Percentiles rank a stretch among this genome's conserved stretches.
phyloP scores from a whole-genome alignment of 2,329 filamentous ascomycete species.

The Aphanoascus verrucosus region DNA sequence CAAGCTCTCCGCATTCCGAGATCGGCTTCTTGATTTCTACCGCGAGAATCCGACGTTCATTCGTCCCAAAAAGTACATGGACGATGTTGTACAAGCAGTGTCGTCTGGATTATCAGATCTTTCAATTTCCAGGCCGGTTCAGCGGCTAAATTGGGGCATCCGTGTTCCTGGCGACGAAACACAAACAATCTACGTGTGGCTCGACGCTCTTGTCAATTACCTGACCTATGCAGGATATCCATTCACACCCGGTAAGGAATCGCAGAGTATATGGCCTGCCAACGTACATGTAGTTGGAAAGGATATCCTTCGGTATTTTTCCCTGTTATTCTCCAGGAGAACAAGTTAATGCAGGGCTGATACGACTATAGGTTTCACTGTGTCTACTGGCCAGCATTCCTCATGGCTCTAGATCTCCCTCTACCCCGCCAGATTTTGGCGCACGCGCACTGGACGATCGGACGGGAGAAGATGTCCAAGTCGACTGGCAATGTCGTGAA shows the following conservation, averaged over 20 bases:
- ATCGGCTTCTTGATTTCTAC: conserved; percentile 72
- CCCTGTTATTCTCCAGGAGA: background rate
- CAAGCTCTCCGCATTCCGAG: conserved; percentile 68
- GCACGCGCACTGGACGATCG: conserved; percentile 93
- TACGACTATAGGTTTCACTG: conserved; percentile 59
- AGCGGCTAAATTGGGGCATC: conserved; percentile 77
- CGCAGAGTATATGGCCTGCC: conserved; percentile 67
- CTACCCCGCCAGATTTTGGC: conserved; percentile 70
- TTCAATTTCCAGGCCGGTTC: conserved; percentile 72
- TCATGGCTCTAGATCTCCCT: conserved; percentile 75
- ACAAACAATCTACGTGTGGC: conserved; percentile 97
- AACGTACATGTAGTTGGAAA: conserved; percentile 91
- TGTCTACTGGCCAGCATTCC: conserved; percentile 94
- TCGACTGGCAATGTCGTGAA: conserved; percentile 91
- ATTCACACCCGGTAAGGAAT: conserved; percentile 52
- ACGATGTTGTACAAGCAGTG: conserved; percentile 69
- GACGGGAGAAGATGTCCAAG: conserved; percentile 90
- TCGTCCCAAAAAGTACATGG: conserved; percentile 59
- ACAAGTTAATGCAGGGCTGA: background rate
- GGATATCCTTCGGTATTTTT: conserved; percentile 64
- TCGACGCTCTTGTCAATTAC: conserved; percentile 93
- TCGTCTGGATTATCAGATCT: conserved; percentile 69
- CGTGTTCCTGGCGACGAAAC: conserved; percentile 69
- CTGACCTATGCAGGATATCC: conserved; percentile 80
- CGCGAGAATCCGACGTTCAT: conserved; percentile 66